These are phyloP conservation scores for Fusarium sp. DNA, from an alignment of 2,329 filamentous ascomycete species.

Conservation along the genomic window DNA sequence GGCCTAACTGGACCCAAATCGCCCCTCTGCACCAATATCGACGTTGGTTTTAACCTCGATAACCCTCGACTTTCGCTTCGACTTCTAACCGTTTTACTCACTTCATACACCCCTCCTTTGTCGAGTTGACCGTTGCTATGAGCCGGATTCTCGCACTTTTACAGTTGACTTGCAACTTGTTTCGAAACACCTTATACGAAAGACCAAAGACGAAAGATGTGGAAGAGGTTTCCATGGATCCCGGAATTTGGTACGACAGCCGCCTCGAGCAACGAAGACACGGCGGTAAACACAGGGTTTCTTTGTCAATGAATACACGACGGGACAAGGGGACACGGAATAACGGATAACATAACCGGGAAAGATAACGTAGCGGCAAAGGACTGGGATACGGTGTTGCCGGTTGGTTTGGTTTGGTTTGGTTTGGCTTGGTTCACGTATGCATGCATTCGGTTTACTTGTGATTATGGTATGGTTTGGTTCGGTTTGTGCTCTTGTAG, in stretches of 20 bases:
- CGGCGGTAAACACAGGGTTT: slow-evolving; percentile 15
- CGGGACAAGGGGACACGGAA: slow-evolving; percentile 19
- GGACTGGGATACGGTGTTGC: slow-evolving; percentile 24
- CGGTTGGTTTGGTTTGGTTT: slow-evolving; percentile 5
- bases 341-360: slow-evolving; percentile 23
- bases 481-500: slow-evolving; percentile 19
- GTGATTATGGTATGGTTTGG: slow-evolving; percentile 2
- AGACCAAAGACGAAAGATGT: slow-evolving; percentile 8
- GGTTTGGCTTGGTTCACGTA: background rate
- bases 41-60: background rate
- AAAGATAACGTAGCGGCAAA: slow-evolving; percentile 28
- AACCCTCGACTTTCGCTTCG: slow-evolving; percentile 5
- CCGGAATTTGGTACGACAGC: slow-evolving; percentile 5
- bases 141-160: slow-evolving; percentile 5
- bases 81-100: background rate
- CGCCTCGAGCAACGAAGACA: slow-evolving; percentile 17
- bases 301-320: slow-evolving; percentile 35
- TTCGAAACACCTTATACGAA: slow-evolving; percentile 11
- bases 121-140: background rate
- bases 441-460: slow-evolving; percentile 14
- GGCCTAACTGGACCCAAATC: slow-evolving; percentile 28
- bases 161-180: slow-evolving; percentile 19
- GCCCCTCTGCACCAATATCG: background rate
- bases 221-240: slow-evolving; percentile 7
- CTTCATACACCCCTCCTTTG: slow-evolving; percentile 2